A percentile compares a stretch with the other conserved stretches of the same genome.
Conservation (phyloP, 805 yeast genomes). For the Schizosaccharomyces octosporus region DNA sequence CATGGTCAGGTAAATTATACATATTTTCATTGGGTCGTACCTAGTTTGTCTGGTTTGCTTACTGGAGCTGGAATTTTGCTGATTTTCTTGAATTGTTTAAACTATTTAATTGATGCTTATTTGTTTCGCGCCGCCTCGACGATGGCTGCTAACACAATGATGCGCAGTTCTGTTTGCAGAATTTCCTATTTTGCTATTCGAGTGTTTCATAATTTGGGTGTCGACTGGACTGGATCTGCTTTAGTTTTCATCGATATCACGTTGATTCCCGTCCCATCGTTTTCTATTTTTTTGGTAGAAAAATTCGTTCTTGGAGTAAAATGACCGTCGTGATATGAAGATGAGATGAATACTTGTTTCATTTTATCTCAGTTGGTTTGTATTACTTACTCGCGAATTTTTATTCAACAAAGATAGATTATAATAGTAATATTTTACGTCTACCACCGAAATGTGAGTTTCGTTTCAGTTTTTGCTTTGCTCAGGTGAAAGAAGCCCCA, state of each 20-base stretch:
- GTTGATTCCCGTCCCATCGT: conserved; percentile 46
- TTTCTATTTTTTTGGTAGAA: conserved; percentile 15
- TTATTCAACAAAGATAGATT: too few relatives aligned
- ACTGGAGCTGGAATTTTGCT: conserved; percentile 38
- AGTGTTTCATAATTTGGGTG: conserved; percentile 45
- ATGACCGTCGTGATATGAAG: neutral
- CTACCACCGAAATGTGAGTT: too few relatives aligned
- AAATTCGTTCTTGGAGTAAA: neutral
- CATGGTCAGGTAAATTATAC: conserved; percentile 56
- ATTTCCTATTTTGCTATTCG: conserved; percentile 48
- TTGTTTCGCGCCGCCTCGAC: conserved; percentile 50
- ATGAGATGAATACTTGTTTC: too few relatives aligned
- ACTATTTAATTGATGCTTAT: conserved; percentile 48
- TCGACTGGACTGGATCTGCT: conserved; percentile 57
- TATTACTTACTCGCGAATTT: too few relatives aligned
- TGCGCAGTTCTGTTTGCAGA: conserved; percentile 41
- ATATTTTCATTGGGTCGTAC: conserved; percentile 50
- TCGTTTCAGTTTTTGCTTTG: too few relatives aligned
- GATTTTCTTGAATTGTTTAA: conserved; percentile 36
- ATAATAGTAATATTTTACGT: too few relatives aligned
- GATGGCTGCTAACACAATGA: conserved; percentile 44
- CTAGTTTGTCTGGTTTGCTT: conserved; percentile 33
- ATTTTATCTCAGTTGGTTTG: too few relatives aligned
- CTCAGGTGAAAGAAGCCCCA: too few relatives aligned
- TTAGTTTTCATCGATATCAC: conserved; percentile 35